These are phyloP conservation scores for Wickerhamiella musiphila DNA, from an alignment of 805 yeast species.

Conservation along the genomic window DNA sequence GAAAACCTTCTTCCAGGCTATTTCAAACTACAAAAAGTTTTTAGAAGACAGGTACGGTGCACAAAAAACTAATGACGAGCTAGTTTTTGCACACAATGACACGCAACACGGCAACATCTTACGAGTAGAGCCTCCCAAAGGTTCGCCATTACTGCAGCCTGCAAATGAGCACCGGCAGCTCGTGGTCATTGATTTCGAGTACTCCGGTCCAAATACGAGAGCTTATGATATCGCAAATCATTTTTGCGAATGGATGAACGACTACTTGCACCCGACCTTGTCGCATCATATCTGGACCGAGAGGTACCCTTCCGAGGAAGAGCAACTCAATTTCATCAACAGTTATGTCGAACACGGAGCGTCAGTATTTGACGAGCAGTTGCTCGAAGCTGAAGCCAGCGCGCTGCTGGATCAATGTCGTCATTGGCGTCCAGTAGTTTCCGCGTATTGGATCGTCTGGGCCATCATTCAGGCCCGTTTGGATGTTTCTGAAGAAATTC, in stretches of 20 bases:
- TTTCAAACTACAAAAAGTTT: slow-evolving; percentile 45
- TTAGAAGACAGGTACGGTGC: slow-evolving; percentile 33
- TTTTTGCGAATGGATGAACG: slow-evolving; percentile 93
- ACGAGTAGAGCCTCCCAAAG: slow-evolving; percentile 33
- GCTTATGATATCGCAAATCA: slow-evolving; percentile 88
- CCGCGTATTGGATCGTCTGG: slow-evolving; percentile 79
- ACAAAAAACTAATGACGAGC: slow-evolving; percentile 26
- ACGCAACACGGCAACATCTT: slow-evolving; percentile 90
- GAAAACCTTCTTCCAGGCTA: slow-evolving; percentile 29
- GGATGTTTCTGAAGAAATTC: slow-evolving; percentile 28
- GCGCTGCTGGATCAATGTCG: slow-evolving; percentile 45
- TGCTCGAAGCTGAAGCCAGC: slow-evolving; percentile 30
- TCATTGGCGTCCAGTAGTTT: slow-evolving; percentile 68
- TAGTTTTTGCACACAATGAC: slow-evolving; percentile 87
- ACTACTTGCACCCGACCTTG: slow-evolving; percentile 51
- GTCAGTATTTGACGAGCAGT: slow-evolving; percentile 18
- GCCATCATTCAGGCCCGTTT: slow-evolving; percentile 66
- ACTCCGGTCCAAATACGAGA: slow-evolving; percentile 77
- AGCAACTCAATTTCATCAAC: slow-evolving; percentile 52
- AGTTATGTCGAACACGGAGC: slow-evolving; percentile 52
- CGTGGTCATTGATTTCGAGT: slow-evolving; percentile 93
- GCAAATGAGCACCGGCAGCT: slow-evolving; percentile 46
- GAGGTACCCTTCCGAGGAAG: slow-evolving; percentile 48
- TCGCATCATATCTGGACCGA: slow-evolving; percentile 38
- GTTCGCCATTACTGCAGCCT: slow-evolving; percentile 33